Evolutionary conservation across 2,329 filamentous ascomycete genomes (phyloP), one percentile per base, ranked within the genome.

Genomic region (Botryosphaeria dothidea): DNA sequence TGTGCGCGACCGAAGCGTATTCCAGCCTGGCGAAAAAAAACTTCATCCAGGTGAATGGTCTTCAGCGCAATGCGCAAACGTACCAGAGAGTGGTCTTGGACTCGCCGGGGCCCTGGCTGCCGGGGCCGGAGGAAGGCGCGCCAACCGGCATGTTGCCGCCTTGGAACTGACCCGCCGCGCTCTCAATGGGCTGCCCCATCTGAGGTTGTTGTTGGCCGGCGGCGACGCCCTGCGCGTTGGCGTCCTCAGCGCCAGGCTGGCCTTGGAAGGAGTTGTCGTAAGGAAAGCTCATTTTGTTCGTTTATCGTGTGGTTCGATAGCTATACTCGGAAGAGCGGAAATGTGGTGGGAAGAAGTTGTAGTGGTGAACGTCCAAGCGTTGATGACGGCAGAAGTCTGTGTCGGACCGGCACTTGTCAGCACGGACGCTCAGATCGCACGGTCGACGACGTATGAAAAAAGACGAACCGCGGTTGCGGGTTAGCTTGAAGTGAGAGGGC

Each of bases 251-350:
- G 69, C 79, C 79, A 70, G 85, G 84, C 76, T 87, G 86, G 75
- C 85, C 84, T 73, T 85, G 85, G 77, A 86, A 88, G 69, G 84
- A 81, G 72, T 89, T 86, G 78, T 86, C 88, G 77, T 86, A 86
- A 68, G 86, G 84, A 81, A 88, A 90, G 75, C 86, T 88, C 88
- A 90, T 90, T 66, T 69, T 84, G 76, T 66, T 65, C 48, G 52
- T 34, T 51, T 25, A 19, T 54, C 29, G 64, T 38, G 48, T 29
- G 27, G n/a, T 49, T 25, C 45, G 46, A 51, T 65, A 65, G 54
- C 17, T 31, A 65, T 65, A 61, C 27, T 65, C 63, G 54, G 46
- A 65, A 57, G 62, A 34, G 62, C 51, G 43, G 45, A 49, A 64
- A 64, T 38, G 62, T 64, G 27, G 54, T 29, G 54, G 36, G 43